Percentiles rank a stretch among this genome's conserved stretches.
phyloP scores from a whole-genome alignment of 106 monocot genomes.

The Phalaenopsis equestris region DNA sequence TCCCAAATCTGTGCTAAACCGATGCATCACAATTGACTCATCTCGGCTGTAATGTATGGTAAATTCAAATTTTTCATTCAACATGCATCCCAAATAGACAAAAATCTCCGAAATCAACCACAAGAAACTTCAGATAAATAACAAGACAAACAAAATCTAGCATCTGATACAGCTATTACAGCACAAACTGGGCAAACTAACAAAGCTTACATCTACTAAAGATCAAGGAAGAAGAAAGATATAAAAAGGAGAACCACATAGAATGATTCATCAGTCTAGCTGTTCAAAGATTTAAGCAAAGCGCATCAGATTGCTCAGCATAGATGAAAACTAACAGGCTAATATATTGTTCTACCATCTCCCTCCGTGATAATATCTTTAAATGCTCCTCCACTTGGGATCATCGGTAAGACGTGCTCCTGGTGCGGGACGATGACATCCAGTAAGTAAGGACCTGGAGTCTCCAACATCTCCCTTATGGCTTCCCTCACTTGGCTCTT shows the following conservation, averaged over 20 bases:
- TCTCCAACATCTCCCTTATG: constrained; percentile 68
- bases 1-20: too few relatives aligned
- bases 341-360: constrained; percentile 67
- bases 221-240: not conserved
- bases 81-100: not conserved
- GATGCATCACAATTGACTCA: too few relatives aligned
- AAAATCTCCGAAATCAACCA: not conserved
- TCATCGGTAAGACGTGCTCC: constrained; percentile 95
- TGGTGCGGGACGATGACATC: constrained; percentile 86
- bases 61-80: not conserved
- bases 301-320: constrained; percentile 5
- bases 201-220: not conserved
- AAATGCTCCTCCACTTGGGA: constrained; percentile 79
- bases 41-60: not conserved
- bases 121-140: not conserved
- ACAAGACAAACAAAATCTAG: not conserved
- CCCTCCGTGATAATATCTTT: constrained; percentile 79
- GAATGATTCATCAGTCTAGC: not conserved
- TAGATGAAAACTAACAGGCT: constrained; percentile 18
- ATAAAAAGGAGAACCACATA: not conserved
- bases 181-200: not conserved
- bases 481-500: constrained; percentile 60
- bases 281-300: not conserved
- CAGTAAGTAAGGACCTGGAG: constrained; percentile 77
- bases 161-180: not conserved